Evolutionary conservation across 495 filamentous ascomycete species (phyloP).

Genomic region (Neurospora intermedia): DNA sequence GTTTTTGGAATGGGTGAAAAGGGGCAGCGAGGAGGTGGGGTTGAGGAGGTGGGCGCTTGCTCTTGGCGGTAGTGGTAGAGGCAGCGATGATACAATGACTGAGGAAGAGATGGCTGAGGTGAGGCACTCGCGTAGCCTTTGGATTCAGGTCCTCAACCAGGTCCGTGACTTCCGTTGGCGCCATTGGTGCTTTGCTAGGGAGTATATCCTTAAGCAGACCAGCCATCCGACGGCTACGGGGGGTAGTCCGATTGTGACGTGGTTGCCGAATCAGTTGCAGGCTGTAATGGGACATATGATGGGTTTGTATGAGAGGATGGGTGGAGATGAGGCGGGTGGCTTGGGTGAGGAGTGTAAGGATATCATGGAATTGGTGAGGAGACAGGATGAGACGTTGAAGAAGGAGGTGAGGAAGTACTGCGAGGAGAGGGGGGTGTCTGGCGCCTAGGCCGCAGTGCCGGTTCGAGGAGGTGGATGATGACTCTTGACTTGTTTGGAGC

Average conservation of each 20-base stretch:
- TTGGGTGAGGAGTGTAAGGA: slow-evolving; percentile 29
- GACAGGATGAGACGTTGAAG: slow-evolving; percentile 57
- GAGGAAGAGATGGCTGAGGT: slow-evolving; percentile 12
- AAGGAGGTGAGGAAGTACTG: slow-evolving; percentile 79
- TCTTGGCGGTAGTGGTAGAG: slow-evolving; percentile 22
- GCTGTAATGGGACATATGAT: slow-evolving; percentile 69
- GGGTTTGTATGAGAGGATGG: slow-evolving; percentile 43
- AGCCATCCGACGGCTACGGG: slow-evolving; percentile 80
- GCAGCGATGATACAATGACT: slow-evolving; percentile 19
- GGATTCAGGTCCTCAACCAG: slow-evolving; percentile 65
- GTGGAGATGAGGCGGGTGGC: slow-evolving; percentile 25
- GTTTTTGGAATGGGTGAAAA: slow-evolving; percentile 64
- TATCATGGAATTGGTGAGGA: slow-evolving; percentile 61
- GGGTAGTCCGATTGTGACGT: slow-evolving; percentile 84
- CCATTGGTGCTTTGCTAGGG: slow-evolving; percentile 88
- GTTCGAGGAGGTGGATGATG: background rate
- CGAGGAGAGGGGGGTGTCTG: slow-evolving; percentile 49
- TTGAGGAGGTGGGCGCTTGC: slow-evolving; percentile 53
- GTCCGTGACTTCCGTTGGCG: slow-evolving; percentile 88
- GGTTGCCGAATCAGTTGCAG: slow-evolving; percentile 76
- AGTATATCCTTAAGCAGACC: slow-evolving; percentile 83
- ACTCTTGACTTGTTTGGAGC: background rate
- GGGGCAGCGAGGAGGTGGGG: slow-evolving; percentile 41
- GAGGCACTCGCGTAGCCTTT: slow-evolving; percentile 41
- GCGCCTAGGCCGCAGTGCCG: background rate